These are phyloP conservation scores for Pyrenopolyporus hunteri DNA, from an alignment of 495 filamentous ascomycete species.

Conservation along the genomic window DNA sequence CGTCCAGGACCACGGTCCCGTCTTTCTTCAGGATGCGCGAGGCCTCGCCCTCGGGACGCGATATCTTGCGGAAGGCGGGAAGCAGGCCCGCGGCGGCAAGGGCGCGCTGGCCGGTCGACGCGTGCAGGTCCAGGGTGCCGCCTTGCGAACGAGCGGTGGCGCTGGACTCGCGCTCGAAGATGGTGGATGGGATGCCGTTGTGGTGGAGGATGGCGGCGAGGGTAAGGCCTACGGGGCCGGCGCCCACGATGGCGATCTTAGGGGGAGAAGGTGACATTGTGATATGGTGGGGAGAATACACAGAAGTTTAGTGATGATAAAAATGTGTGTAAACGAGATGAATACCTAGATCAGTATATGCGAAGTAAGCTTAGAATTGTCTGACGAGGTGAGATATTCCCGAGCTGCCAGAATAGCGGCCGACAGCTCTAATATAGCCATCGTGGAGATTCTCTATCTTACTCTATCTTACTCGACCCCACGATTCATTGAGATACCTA, in stretches of 20 bases:
- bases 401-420: background rate
- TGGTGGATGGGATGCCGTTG: constrained; percentile 50
- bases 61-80: constrained; percentile 52
- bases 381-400: background rate
- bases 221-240: constrained; percentile 62
- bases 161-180: constrained; percentile 61
- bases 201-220: constrained; percentile 61
- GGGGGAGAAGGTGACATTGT: constrained; percentile 28
- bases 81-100: constrained; percentile 58
- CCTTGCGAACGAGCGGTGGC: constrained; percentile 51
- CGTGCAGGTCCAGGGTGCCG: constrained; percentile 63
- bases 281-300: background rate
- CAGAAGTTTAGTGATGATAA: background rate
- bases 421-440: background rate
- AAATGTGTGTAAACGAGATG: background rate
- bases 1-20: constrained; percentile 47
- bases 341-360: background rate
- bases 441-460: background rate
- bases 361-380: background rate
- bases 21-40: constrained; percentile 47
- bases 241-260: constrained; percentile 63
- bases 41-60: constrained; percentile 51
- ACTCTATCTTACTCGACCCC: background rate
- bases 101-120: constrained; percentile 57
- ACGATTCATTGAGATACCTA: no score